Evolutionary conservation across 352 stramenopile genomes (phyloP).

Genomic region (Pythium vanterpoolii): DNA sequence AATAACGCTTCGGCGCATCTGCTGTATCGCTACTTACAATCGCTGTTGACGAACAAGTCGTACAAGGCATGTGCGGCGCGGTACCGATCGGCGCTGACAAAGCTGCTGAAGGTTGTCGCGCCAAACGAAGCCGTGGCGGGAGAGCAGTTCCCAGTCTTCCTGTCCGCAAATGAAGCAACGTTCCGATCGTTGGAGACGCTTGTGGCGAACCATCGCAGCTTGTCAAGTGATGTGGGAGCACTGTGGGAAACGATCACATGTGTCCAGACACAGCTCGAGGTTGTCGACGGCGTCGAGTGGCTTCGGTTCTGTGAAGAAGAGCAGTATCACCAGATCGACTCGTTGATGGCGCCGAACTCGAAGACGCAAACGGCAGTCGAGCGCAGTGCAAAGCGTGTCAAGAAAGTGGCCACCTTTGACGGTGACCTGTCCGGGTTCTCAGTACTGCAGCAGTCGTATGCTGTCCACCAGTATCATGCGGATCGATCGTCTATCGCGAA

Average conservation of each 20-base stretch:
- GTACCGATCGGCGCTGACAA: slow-evolving; percentile 23
- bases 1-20: slow-evolving; percentile 31
- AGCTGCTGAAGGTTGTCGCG: slow-evolving; percentile 23
- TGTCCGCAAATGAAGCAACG: slow-evolving; percentile 46
- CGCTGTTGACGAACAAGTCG: slow-evolving; percentile 43
- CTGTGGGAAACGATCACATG: slow-evolving; percentile 39
- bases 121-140: background rate
- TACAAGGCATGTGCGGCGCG: slow-evolving; percentile 32
- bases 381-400: slow-evolving; percentile 24
- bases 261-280: slow-evolving; percentile 41
- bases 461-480: slow-evolving; percentile 68
- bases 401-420: slow-evolving; percentile 24
- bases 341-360: slow-evolving; percentile 21
- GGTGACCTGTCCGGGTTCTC: slow-evolving; percentile 44
- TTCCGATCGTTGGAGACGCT: slow-evolving; percentile 33
- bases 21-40: slow-evolving; percentile 50
- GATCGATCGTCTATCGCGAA: slow-evolving; percentile 73
- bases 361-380: slow-evolving; percentile 1
- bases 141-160: slow-evolving; percentile 38
- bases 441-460: slow-evolving; percentile 82
- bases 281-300: slow-evolving; percentile 63
- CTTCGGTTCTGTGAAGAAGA: slow-evolving; percentile 70
- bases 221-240: slow-evolving; percentile 27
- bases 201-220: slow-evolving; percentile 14
- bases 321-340: slow-evolving; percentile 54